A percentile compares a stretch with the other conserved stretches of the same genome.
phyloP scores from a whole-genome alignment of 306 rosid genomes.

The Cajanus cajan region DNA sequence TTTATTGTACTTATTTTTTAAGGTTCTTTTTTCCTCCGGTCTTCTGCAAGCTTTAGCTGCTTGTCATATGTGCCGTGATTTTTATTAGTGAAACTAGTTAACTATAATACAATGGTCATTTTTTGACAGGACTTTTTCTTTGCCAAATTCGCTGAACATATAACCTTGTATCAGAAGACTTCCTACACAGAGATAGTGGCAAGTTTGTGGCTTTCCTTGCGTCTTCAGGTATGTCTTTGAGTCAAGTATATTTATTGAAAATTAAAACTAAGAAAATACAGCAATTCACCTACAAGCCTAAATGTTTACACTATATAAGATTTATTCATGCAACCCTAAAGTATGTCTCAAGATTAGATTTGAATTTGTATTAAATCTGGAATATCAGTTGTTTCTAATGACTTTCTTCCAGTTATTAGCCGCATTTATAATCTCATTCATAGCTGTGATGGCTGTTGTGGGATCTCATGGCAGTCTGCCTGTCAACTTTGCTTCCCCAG shows the following conservation, averaged over 20 bases:
- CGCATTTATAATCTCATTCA: slow-evolving; percentile 74
- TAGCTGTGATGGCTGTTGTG: slow-evolving; percentile 86
- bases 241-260: slow-evolving; percentile 3
- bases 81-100: slow-evolving; percentile 1
- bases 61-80: not conserved
- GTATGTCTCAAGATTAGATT: not conserved
- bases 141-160: slow-evolving; percentile 59
- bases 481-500: slow-evolving; percentile 80
- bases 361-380: slow-evolving; percentile 12
- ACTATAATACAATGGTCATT: slow-evolving; percentile 29
- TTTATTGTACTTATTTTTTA: not conserved
- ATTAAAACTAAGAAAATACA: not conserved
- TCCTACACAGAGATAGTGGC: slow-evolving; percentile 89
- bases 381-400: slow-evolving; percentile 27
- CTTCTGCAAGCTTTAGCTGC: slow-evolving; percentile 22
- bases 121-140: slow-evolving; percentile 71
- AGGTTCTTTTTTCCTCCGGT: not conserved
- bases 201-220: slow-evolving; percentile 96
- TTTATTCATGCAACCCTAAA: not conserved
- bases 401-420: slow-evolving; percentile 72
- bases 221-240: slow-evolving; percentile 70
- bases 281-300: not conserved
- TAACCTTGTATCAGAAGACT: slow-evolving; percentile 84
- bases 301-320: not conserved
- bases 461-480: slow-evolving; percentile 74